Base-by-base conservation (phyloP, 371 early-diverging fungal species). In the Spraguea lophii region DNA sequence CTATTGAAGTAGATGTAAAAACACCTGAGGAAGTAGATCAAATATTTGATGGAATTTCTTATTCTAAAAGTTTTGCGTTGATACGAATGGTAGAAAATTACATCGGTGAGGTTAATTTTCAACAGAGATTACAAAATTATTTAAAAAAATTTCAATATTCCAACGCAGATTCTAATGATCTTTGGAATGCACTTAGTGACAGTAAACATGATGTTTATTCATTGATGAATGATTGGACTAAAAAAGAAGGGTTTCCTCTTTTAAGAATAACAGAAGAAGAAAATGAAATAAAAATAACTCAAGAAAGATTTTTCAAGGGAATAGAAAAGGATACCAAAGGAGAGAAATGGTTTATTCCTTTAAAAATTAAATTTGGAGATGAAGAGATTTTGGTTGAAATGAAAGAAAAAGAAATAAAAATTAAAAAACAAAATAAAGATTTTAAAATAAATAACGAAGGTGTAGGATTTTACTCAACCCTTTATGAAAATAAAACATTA, bases 221-320 rank as follows among this genome's bases (percentile, higher is more conserved):
- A 43, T 76, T 88, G 52, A 85, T 88, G 85, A 67, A 74, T 30
- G 52, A 74, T 25, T 90, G 93, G 93, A 86, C 86, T 3, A 69
- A 74, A n/a, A 70, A 78, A 52, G 73, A 77, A 24, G 93, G 89
- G 12, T 75, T 76, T 69, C 72, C 76, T 57, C 17, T 16, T 12
- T 24, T 53, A 41, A 7, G 51, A 52, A 10, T 20, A 21, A 1
- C 15, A 30, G 24, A 27, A 57, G 36, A 30, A n/a, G 52, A 61
- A 43, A 25, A 48, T 32, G 23, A 46, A 43, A 65, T 61, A 9
- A 23, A 39, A 15, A 27, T 56, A 25, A 32, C 19, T 3, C 62
- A 62, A 40, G 49, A 16, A 16, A 34, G 57, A 27, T 62, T 51
- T 46, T 43, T 44, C 1, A 38, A 19, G n/a, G n/a, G n/a, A n/a